phyloP scores from a whole-genome alignment of 176 grass and related monocot genomes.

The Rhipidocladum racemiflorum region DNA sequence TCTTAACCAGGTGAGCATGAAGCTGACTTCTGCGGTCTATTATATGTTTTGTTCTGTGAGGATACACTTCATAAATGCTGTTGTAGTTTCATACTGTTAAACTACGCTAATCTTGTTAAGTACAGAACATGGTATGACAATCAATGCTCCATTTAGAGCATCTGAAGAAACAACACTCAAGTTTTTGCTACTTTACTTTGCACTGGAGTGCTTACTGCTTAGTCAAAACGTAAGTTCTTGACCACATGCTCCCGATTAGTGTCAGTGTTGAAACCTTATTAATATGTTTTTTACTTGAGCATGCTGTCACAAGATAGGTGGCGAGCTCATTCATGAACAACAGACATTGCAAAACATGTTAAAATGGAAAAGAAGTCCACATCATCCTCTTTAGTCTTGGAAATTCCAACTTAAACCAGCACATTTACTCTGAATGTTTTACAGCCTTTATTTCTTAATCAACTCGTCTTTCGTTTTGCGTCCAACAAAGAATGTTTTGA shows the following conservation, averaged over 20 bases:
- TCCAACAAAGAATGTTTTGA: background rate
- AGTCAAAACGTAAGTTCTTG: background rate
- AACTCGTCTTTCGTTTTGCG: background rate
- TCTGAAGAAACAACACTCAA: background rate
- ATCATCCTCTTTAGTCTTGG: background rate
- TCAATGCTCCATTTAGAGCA: background rate
- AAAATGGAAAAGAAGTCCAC: background rate
- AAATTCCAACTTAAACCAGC: background rate
- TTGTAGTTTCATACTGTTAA: constrained; percentile 8
- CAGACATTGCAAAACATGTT: background rate
- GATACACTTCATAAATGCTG: background rate
- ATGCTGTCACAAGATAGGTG: background rate
- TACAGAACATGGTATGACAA: background rate
- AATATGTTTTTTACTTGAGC: background rate
- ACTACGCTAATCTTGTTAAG: background rate
- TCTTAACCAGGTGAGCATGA: constrained; percentile 69
- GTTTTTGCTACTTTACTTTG: constrained; percentile 19
- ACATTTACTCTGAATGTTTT: background rate
- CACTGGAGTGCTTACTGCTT: background rate
- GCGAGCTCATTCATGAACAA: background rate
- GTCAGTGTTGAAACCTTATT: background rate
- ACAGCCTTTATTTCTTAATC: background rate
- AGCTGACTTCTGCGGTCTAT: background rate
- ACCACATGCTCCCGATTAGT: background rate
- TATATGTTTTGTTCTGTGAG: background rate